Conservation (phyloP, 176 grass and related monocot genomes). For the Musa schizocarpa region DNA sequence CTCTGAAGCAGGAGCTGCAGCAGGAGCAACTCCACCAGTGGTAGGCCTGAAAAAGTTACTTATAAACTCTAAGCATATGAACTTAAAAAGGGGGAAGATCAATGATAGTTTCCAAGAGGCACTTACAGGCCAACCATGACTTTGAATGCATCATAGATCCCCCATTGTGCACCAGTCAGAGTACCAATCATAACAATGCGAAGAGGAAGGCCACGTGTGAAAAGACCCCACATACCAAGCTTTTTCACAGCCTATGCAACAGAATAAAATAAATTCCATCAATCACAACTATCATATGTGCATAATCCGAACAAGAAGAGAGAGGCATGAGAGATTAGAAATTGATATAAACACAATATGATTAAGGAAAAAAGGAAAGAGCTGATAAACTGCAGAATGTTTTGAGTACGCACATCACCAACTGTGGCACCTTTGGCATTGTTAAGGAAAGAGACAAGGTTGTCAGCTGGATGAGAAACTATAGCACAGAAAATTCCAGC, state of each 20-base stretch:
- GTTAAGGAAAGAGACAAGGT: conserved; percentile 80
- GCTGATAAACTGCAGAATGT: too few species aligned
- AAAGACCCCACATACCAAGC: conserved; percentile 59
- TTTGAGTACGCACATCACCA: conserved; percentile 29
- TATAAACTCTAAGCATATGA: not conserved
- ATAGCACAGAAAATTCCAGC: not conserved
- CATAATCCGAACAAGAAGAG: too few species aligned
- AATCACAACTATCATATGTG: not conserved
- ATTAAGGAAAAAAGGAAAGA: too few species aligned
- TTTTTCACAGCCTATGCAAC: conserved; percentile 61
- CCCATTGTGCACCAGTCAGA: conserved; percentile 69
- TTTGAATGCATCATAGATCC: conserved; percentile 89
- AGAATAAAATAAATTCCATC: not conserved
- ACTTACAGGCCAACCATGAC: conserved; percentile 84
- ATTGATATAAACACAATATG: conserved; percentile 3
- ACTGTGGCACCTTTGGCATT: conserved; percentile 78
- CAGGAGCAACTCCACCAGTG: conserved; percentile 53
- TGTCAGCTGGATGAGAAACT: conserved; percentile 76
- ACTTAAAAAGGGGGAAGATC: not conserved
- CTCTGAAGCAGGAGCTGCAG: conserved; percentile 20
- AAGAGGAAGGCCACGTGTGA: conserved; percentile 76
- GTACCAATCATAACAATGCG: conserved; percentile 87
- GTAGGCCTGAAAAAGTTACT: conserved; percentile 49
- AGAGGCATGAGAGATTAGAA: not conserved
- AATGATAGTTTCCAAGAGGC: not conserved